These are phyloP conservation scores for Scheffersomyces quercinus DNA, from an alignment of 1,139 yeast species.

Conservation along the genomic window DNA sequence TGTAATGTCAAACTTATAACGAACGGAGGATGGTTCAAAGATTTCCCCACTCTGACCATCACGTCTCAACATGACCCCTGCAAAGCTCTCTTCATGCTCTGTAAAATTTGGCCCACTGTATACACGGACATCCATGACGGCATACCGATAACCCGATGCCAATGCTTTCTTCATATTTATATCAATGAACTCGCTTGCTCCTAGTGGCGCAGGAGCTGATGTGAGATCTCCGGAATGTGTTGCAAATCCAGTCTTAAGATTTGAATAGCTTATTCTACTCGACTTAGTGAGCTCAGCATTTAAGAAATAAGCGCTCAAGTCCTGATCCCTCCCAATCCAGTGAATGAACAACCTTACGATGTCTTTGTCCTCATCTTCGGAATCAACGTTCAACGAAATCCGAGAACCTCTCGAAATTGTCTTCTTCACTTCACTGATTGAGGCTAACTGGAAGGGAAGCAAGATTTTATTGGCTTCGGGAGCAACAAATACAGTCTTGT, in stretches of 20 bases:
- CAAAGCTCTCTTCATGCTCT: constrained; percentile 10
- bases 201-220: constrained; percentile 8
- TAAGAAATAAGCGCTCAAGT: constrained; percentile 8
- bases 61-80: constrained; percentile 11
- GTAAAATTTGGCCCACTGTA: constrained; percentile 5
- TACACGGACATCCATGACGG: constrained; percentile 8
- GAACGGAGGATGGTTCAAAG: constrained; percentile 11
- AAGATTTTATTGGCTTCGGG: constrained; percentile 4
- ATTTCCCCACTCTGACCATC: constrained; percentile 6
- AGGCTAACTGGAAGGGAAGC: constrained; percentile 6
- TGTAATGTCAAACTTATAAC: constrained; percentile 8
- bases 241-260: constrained; percentile 4
- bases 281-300: constrained; percentile 4
- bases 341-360: constrained; percentile 9
- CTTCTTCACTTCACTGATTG: constrained; percentile 3
- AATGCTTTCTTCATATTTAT: constrained; percentile 6
- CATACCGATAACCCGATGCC: constrained; percentile 8
- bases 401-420: constrained; percentile 10
- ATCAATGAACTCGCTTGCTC: constrained; percentile 14
- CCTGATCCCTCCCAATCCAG: constrained; percentile 13
- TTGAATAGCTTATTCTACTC: constrained; percentile 1
- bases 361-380: constrained; percentile 5
- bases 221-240: constrained; percentile 13
- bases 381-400: constrained; percentile 3
- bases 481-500: constrained; percentile 3